A percentile compares a stretch with the other conserved stretches of the same genome.
phyloP scores from a whole-genome alignment of 202 grass and related monocot genomes.

The Setaria viridis region DNA sequence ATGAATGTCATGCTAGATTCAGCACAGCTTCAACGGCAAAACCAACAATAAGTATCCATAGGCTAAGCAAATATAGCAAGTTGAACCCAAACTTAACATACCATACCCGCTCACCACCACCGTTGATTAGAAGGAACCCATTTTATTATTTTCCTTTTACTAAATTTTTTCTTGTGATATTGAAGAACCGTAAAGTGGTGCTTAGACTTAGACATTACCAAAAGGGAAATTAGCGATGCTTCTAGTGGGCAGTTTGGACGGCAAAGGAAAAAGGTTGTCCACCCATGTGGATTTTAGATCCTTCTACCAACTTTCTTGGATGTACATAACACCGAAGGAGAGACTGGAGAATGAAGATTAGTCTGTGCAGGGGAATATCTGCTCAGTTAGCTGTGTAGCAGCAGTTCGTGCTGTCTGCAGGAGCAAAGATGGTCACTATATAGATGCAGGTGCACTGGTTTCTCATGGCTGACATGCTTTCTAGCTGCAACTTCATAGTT shows the following conservation, averaged over 20 bases:
- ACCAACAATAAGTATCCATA: background rate
- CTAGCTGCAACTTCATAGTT: background rate
- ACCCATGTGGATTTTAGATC: background rate
- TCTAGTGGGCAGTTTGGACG: background rate
- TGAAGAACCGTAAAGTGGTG: background rate
- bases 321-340: background rate
- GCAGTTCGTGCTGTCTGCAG: background rate
- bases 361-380: background rate
- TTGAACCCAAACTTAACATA: background rate
- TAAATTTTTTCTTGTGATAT: conserved; percentile 7
- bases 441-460: background rate
- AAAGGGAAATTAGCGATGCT: background rate
- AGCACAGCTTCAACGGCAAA: background rate
- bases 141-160: conserved; percentile 3
- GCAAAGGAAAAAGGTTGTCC: background rate
- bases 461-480: background rate
- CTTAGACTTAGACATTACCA: background rate
- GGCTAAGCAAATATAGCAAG: background rate
- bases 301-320: background rate
- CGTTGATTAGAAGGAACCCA: background rate
- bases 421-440: background rate
- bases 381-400: background rate
- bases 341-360: background rate
- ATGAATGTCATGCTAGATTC: background rate
- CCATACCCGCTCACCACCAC: background rate